These are phyloP conservation scores for Cordyceps pruinosa DNA, from an alignment of 2,329 filamentous ascomycete species.

Conservation along the genomic window DNA sequence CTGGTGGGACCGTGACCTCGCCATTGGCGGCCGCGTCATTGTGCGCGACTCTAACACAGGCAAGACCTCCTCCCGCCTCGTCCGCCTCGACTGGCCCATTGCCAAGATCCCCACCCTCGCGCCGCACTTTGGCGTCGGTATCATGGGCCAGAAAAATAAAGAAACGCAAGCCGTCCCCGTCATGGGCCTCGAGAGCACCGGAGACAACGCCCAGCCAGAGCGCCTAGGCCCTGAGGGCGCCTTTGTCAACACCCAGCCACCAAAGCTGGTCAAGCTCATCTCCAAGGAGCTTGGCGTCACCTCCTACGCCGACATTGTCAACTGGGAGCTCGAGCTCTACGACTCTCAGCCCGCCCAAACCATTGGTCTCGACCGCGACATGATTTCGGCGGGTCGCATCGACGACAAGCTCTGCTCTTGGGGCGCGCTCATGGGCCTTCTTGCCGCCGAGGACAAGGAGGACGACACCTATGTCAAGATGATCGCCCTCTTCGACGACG, in stretches of 20 bases:
- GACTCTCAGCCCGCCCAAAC: conserved; percentile 80
- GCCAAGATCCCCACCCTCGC: conserved; percentile 87
- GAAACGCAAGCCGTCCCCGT: conserved; percentile 95
- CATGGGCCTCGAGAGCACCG: conserved; percentile 75
- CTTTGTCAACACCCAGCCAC: conserved; percentile 79
- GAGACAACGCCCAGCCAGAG: conserved; percentile 32
- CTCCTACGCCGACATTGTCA: conserved; percentile 69
- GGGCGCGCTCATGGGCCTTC: conserved; percentile 76
- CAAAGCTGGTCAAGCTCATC: conserved; percentile 77
- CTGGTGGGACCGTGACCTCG: conserved; percentile 96
- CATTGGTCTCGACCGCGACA: conserved; percentile 80
- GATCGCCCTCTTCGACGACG: conserved; percentile 91
- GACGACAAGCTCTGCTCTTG: conserved; percentile 98
- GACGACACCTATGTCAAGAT: conserved; percentile 71
- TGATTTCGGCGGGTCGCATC: conserved; percentile 91
- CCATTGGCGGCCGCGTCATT: conserved; percentile 82
- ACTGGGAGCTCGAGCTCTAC: conserved; percentile 96
- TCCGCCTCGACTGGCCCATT: conserved; percentile 92
- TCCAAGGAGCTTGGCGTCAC: conserved; percentile 65
- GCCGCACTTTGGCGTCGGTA: conserved; percentile 81
- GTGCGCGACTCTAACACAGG: conserved; percentile 65
- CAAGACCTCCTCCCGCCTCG: conserved; percentile 73
- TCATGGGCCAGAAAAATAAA: conserved; percentile 62
- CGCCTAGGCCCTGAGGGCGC: conserved; percentile 56
- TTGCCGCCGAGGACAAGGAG: conserved; percentile 55